These are phyloP conservation scores for Euphorbia lathyris DNA, from an alignment of 345 rosid genomes.

Conservation along the genomic window DNA sequence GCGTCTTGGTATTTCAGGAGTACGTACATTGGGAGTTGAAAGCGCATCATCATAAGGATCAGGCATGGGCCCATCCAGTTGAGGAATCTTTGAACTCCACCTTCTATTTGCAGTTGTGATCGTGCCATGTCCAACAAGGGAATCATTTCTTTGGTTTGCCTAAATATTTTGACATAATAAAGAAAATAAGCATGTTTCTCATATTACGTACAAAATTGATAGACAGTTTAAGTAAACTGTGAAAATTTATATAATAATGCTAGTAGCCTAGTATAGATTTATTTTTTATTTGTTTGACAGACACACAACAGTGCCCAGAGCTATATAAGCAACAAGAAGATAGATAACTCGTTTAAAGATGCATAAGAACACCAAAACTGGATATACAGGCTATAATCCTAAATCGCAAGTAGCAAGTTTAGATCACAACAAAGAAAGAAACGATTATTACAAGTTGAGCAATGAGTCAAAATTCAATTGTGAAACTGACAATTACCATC, in stretches of 20 bases:
- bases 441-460: neutral
- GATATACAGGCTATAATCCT: neutral
- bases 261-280: neutral
- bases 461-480: neutral
- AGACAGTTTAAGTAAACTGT: neutral
- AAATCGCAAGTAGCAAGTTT: neutral
- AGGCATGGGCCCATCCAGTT: constrained; percentile 90
- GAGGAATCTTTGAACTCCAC: constrained; percentile 60
- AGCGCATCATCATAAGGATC: constrained; percentile 89
- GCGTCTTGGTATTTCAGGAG: neutral
- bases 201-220: neutral
- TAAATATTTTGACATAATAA: constrained; percentile 19
- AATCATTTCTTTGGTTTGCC: constrained; percentile 31
- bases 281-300: neutral
- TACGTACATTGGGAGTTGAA: constrained; percentile 91
- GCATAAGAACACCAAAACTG: constrained; percentile 1
- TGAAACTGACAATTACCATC: neutral
- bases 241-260: neutral
- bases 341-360: neutral
- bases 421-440: neutral
- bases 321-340: neutral
- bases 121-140: constrained; percentile 15
- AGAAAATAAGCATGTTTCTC: constrained; percentile 4
- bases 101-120: constrained; percentile 23
- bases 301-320: neutral